Percentiles rank a stretch among this genome's conserved stretches.
These are phyloP conservation scores for Orbilia quercus DNA, from an alignment of 2,329 filamentous ascomycete genomes.

Conservation along the genomic window DNA sequence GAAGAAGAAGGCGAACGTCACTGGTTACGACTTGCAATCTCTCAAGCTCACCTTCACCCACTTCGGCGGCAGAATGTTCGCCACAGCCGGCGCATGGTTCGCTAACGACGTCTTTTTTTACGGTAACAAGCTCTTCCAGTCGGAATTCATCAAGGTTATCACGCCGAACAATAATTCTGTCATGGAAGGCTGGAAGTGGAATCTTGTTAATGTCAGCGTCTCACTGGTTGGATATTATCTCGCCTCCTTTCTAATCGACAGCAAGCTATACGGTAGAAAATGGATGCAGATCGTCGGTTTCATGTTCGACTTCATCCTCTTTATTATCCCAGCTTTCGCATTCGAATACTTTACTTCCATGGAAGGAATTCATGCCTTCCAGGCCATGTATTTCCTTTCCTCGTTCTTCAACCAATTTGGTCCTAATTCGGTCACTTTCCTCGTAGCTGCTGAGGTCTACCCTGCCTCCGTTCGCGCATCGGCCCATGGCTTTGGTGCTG, in stretches of 20 bases:
- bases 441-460: conserved; percentile 95
- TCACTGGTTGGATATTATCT: conserved; percentile 89
- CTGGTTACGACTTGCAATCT: conserved; percentile 90
- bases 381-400: conserved; percentile 97
- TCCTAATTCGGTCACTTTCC: conserved; percentile 95
- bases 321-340: conserved; percentile 88
- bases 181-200: conserved; percentile 91
- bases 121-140: conserved; percentile 97
- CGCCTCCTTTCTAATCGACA: conserved; percentile 85
- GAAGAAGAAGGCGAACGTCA: conserved; percentile 88
- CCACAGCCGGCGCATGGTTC: conserved; percentile 90
- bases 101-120: conserved; percentile 99
- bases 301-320: conserved; percentile 90
- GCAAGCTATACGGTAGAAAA: conserved; percentile 95
- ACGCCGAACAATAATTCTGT: conserved; percentile 76
- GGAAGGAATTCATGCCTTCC: conserved; percentile 83
- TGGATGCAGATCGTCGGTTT: conserved; percentile 97
- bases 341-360: conserved; percentile 82
- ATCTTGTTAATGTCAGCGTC: conserved; percentile 88
- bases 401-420: conserved; percentile 99
- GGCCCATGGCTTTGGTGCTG: conserved; percentile 94
- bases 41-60: conserved; percentile 80
- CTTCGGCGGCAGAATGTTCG: conserved; percentile 86
- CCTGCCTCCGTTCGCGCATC: conserved; percentile 92
- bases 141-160: conserved; percentile 86